A percentile compares a stretch with the other conserved stretches of the same genome.
Evolutionary conservation across 306 rosid genomes (phyloP).

Genomic region (Vigna unguiculata): DNA sequence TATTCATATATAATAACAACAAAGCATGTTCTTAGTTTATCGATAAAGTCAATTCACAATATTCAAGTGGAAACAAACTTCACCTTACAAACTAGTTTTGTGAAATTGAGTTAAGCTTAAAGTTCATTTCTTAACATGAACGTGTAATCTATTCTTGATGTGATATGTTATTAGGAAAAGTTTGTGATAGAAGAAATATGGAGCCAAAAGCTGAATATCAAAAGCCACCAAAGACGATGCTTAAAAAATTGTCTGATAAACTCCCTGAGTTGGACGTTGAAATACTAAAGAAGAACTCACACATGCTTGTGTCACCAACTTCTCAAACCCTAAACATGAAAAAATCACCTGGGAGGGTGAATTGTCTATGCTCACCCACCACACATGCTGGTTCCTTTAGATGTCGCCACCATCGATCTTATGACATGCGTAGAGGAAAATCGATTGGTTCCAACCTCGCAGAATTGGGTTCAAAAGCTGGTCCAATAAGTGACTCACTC

Average conservation of each 20-base stretch:
- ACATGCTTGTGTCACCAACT: slow-evolving; percentile 57
- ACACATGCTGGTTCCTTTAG: slow-evolving; percentile 87
- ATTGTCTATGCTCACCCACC: slow-evolving; percentile 87
- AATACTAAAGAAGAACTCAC: slow-evolving; percentile 50
- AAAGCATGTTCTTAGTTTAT: too few species aligned
- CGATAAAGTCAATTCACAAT: too few species aligned
- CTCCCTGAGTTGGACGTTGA: slow-evolving; percentile 49
- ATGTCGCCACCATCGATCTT: slow-evolving; percentile 66
- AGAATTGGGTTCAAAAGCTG: slow-evolving; percentile 40
- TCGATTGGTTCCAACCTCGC: slow-evolving; percentile 71
- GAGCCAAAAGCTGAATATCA: slow-evolving; percentile 50
- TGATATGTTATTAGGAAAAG: neutral
- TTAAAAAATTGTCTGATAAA: slow-evolving; percentile 44
- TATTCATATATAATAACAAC: too few species aligned
- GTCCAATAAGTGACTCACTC: slow-evolving; percentile 40
- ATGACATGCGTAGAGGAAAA: slow-evolving; percentile 47
- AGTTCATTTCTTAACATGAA: too few species aligned
- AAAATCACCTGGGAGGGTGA: slow-evolving; percentile 40
- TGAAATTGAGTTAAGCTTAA: too few species aligned
- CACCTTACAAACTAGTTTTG: too few species aligned
- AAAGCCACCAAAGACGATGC: slow-evolving; percentile 41
- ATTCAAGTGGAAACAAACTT: too few species aligned
- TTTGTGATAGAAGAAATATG: slow-evolving; percentile 46
- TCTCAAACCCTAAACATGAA: slow-evolving; percentile 13
- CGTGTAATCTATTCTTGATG: too few species aligned